Evolutionary conservation across 495 filamentous ascomycete genomes (phyloP).

Genomic region (Neurospora sp.): DNA sequence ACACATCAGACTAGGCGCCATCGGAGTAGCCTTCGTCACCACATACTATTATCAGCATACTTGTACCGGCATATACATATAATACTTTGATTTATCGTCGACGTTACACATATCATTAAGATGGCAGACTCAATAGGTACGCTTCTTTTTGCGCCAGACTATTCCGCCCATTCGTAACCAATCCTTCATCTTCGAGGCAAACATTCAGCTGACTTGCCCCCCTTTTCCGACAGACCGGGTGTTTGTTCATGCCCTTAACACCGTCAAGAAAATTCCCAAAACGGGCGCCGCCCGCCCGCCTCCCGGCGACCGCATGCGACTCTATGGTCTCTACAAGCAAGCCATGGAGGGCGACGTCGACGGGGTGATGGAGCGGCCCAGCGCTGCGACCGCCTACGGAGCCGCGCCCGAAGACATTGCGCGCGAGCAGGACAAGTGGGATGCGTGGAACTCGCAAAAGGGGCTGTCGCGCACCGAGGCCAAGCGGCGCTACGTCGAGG

Average conservation of each 20-base stretch:
- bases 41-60: not conserved
- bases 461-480: conserved; percentile 80
- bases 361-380: conserved; percentile 79
- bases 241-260: conserved; percentile 97
- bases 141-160: conserved; percentile 3
- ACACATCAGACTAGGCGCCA: not conserved
- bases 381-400: conserved; percentile 19
- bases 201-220: conserved; percentile 9
- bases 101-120: not conserved
- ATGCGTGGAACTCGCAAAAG: conserved; percentile 84
- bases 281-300: conserved; percentile 85
- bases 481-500: conserved; percentile 86
- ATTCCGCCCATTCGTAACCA: not conserved
- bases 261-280: conserved; percentile 92
- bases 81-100: not conserved
- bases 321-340: conserved; percentile 98
- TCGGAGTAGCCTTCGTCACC: not conserved
- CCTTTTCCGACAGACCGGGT: conserved; percentile 61
- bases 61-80: not conserved
- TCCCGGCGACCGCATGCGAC: conserved; percentile 68
- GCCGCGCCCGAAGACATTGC: conserved; percentile 31
- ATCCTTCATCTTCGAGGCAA: conserved; percentile 1
- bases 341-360: conserved; percentile 97
- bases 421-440: conserved; percentile 59
- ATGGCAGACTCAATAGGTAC: conserved; percentile 45